phyloP scores from a whole-genome alignment of 1,139 yeast genomes.

The Cylindricascospora bacillispora region DNA sequence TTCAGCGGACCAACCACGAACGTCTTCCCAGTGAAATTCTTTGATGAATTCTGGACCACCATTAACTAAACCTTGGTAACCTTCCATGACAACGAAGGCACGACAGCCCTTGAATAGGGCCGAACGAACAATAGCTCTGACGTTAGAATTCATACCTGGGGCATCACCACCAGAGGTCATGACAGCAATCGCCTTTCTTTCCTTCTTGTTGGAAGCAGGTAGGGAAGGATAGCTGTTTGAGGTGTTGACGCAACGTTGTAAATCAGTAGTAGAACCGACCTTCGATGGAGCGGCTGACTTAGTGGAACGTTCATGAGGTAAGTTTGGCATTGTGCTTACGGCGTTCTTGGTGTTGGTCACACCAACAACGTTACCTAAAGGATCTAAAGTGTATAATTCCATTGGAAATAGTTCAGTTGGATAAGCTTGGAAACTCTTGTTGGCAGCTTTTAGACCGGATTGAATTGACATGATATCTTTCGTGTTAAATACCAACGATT shows the following conservation, averaged over 20 bases:
- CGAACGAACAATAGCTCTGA: slow-evolving; percentile 72
- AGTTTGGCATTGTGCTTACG: slow-evolving; percentile 38
- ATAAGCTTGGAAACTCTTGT: slow-evolving; percentile 24
- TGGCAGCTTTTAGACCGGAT: slow-evolving; percentile 17
- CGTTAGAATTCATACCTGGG: slow-evolving; percentile 96
- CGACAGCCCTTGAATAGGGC: slow-evolving; percentile 86
- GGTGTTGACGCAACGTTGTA: slow-evolving; percentile 13
- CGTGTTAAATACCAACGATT: slow-evolving; percentile 26
- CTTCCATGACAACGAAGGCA: slow-evolving; percentile 89
- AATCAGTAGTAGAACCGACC: slow-evolving; percentile 19
- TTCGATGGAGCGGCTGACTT: slow-evolving; percentile 16
- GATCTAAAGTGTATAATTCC: slow-evolving; percentile 52
- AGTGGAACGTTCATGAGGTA: slow-evolving; percentile 7
- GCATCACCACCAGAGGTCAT: slow-evolving; percentile 98
- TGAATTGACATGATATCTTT: slow-evolving; percentile 20
- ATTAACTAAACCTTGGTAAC: slow-evolving; percentile 84
- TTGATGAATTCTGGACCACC: slow-evolving; percentile 59
- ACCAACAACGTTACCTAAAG: slow-evolving; percentile 46
- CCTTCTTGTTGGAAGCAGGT: slow-evolving; percentile 9
- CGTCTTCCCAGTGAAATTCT: slow-evolving; percentile 84
- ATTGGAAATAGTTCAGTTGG: slow-evolving; percentile 56
- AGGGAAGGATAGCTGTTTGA: slow-evolving; percentile 12
- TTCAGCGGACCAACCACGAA: slow-evolving; percentile 76
- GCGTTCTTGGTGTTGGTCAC: slow-evolving; percentile 51
- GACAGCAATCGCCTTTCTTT: slow-evolving; percentile 49